phyloP scores from a whole-genome alignment of 2,329 filamentous ascomycete genomes.

The Clonostachys chloroleuca region DNA sequence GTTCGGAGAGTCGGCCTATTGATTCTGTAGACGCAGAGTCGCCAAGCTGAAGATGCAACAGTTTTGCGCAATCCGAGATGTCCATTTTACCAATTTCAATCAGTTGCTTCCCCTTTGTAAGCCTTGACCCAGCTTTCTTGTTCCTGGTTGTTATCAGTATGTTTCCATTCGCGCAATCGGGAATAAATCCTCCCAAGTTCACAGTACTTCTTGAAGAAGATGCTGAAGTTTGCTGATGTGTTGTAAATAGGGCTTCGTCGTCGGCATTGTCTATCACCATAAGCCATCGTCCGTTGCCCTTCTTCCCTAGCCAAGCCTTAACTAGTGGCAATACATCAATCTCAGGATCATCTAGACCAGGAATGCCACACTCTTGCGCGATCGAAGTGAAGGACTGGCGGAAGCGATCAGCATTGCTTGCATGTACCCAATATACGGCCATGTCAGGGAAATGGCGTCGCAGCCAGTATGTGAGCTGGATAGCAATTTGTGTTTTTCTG shows the following conservation, averaged over 20 bases:
- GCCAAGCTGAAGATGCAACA: conserved; percentile 12
- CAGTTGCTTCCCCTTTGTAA: conserved; percentile 10
- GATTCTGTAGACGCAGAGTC: background rate
- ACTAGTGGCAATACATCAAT: conserved; percentile 11
- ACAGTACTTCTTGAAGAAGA: background rate
- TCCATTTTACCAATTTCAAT: conserved; percentile 21
- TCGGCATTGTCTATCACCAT: conserved; percentile 5
- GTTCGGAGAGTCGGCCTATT: conserved; percentile 10
- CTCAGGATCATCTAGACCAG: conserved; percentile 4
- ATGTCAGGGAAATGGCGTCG: conserved; percentile 6
- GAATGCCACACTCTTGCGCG: background rate
- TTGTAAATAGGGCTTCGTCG: conserved; percentile 1
- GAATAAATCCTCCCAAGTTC: conserved; percentile 10
- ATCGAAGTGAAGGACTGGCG: conserved; percentile 6
- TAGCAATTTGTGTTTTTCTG: no score
- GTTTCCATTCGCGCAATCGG: conserved; percentile 17
- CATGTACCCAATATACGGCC: conserved; percentile 26
- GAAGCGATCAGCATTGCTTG: conserved; percentile 19
- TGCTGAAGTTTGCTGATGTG: no score
- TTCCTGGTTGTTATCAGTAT: conserved; percentile 26
- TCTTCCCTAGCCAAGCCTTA: conserved; percentile 14
- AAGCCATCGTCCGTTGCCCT: conserved; percentile 8
- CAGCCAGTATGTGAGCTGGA: no score
- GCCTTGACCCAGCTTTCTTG: conserved; percentile 15
- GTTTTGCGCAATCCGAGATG: conserved; percentile 11